Evolutionary conservation across 768 basidiomycete species (phyloP), one percentile per base, ranked within the genome.

Genomic region (Collybia mongolica): DNA sequence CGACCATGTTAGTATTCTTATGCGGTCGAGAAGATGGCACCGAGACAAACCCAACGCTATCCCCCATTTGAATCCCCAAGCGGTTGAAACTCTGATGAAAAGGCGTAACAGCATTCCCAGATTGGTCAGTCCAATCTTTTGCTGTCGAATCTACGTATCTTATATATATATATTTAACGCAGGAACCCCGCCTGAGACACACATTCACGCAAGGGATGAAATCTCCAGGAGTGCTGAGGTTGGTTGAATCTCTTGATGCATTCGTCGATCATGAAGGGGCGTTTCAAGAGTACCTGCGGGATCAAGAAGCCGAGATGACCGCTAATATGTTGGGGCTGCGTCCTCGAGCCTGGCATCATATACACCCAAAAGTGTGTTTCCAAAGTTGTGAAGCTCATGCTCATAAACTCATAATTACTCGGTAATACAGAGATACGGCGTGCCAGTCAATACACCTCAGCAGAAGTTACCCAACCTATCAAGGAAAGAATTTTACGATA

Each of bases 11-110:
- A 65, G 65, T 45, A 49, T 75, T 38, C 12, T 74, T 19, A 70
- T 73, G 66, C 66, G 71, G 44, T 75, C 72, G 37, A 67, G 65
- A 52, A 62, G 59, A 6, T 75, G 74, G 73, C 60, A 65, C 47
- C 47, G 56, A 48, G 57, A 59, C 28, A 54, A 57, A 32, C 68
- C 71, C 5, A 54, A 61, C 42, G 61, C 70, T 7, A 59, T 65
- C 5, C 67, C 72, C 7, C 55, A 65, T 46, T 62, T 64, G 15
- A 68, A 72, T 57, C 65, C 69, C 24, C 58, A 59, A 17, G 60
- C 64, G 19, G 39, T 68, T 40, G 65, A 69, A n/a, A 60, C 71
- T 39, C 60, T 74, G 37, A 61, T 66, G 51, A 64, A 66, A 47
- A 68, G 68, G 44, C 71, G 69, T 50, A 55, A 61, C 32, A 53